These are phyloP conservation scores for Pseudozyma sp. DNA, from an alignment of 1,284 basidiomycete species.

Conservation along the genomic window DNA sequence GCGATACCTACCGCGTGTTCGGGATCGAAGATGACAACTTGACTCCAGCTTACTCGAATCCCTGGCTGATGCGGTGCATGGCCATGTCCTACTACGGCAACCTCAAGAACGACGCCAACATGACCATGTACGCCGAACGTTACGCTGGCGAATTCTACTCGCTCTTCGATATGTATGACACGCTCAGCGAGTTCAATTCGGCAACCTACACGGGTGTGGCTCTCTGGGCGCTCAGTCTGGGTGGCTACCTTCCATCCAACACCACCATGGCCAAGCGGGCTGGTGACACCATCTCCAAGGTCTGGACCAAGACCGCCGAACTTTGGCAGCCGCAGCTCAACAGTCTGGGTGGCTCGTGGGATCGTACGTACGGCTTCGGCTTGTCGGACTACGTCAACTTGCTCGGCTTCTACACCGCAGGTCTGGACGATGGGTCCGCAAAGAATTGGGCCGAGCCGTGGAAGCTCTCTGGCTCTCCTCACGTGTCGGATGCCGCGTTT, in stretches of 20 bases:
- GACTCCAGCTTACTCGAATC: constrained; percentile 37
- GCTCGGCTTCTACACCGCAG: constrained; percentile 34
- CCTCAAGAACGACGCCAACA: constrained; percentile 38
- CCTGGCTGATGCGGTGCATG: constrained; percentile 44
- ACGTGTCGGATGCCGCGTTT: constrained; percentile 30
- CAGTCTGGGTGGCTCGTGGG: constrained; percentile 37
- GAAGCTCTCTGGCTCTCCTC: constrained; percentile 28
- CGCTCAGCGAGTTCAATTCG: constrained; percentile 38
- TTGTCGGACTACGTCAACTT: constrained; percentile 33
- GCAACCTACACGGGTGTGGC: constrained; percentile 43
- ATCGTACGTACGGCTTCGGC: constrained; percentile 35
- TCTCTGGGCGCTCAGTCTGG: constrained; percentile 38
- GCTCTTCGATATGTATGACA: constrained; percentile 44
- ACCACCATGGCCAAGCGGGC: constrained; percentile 35
- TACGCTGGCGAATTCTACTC: constrained; percentile 37
- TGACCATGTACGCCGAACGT: constrained; percentile 30
- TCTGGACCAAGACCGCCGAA: constrained; percentile 40
- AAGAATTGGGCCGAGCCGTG: constrained; percentile 36
- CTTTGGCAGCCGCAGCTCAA: constrained; percentile 37
- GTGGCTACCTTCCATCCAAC: constrained; percentile 30
- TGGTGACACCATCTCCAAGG: constrained; percentile 40
- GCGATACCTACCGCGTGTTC: constrained; percentile 40
- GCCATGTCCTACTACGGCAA: constrained; percentile 42
- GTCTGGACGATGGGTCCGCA: constrained; percentile 11
- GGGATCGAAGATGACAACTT: constrained; percentile 33